Conservation (phyloP, 2,329 filamentous ascomycete genomes). For the Neospermospora avenae region DNA sequence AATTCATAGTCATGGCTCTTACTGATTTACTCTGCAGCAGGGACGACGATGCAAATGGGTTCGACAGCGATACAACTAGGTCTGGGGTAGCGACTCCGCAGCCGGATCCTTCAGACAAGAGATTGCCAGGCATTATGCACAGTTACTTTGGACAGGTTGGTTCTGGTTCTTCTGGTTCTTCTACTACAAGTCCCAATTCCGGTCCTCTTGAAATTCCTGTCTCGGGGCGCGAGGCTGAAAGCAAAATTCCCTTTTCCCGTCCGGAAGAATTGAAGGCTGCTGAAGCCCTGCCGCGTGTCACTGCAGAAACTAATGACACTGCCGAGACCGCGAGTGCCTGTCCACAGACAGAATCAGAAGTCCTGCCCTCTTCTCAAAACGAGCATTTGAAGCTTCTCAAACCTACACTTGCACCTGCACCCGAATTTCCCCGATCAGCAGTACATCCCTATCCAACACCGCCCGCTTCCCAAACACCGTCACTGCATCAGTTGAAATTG, state of each 20-base stretch:
- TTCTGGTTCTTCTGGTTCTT: conserved; percentile 63
- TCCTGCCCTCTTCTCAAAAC: conserved; percentile 22
- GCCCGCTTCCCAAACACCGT: conserved; percentile 49
- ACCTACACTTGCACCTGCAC: conserved; percentile 21
- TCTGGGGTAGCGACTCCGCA: conserved; percentile 91
- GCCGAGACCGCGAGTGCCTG: conserved; percentile 26
- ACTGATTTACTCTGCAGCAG: conserved; percentile 30
- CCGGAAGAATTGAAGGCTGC: conserved; percentile 24
- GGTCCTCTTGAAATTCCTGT: conserved; percentile 32
- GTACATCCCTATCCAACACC: conserved; percentile 54
- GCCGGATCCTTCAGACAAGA: conserved; percentile 91
- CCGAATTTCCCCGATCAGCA: conserved; percentile 16
- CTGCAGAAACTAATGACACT: conserved; percentile 26
- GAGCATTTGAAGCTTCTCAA: conserved; percentile 25
- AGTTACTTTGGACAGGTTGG: conserved; percentile 99
- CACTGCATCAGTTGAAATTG: conserved; percentile 43
- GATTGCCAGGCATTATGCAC: conserved; percentile 88
- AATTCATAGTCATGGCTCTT: conserved; percentile 23
- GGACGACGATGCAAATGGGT: conserved; percentile 70
- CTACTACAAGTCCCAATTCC: conserved; percentile 30
- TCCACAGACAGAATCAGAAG: conserved; percentile 25
- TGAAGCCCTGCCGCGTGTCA: conserved; percentile 27
- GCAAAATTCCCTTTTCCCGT: conserved; percentile 20
- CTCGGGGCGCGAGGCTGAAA: conserved; percentile 23
- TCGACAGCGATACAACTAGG: conserved; percentile 81